These are phyloP conservation scores for Silybum marianum DNA, from an alignment of 129 eudicot species.

Conservation along the genomic window DNA sequence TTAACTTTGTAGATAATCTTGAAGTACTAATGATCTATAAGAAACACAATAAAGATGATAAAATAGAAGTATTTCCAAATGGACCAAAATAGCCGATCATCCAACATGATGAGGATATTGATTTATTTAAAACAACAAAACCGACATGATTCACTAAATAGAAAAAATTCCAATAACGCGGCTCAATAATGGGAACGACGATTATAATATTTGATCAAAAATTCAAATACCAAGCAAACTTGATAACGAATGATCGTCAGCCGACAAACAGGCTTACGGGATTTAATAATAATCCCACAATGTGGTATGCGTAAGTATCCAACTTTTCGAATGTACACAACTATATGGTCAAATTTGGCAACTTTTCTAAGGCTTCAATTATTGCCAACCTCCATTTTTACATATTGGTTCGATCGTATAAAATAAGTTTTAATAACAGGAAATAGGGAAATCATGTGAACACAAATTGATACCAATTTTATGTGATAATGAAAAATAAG, in stretches of 20 bases:
- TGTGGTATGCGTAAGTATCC: conserved; percentile 16
- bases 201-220: not conserved
- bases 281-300: conserved; percentile 23
- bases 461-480: conserved; percentile 3
- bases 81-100: conserved; percentile 11
- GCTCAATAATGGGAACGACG: not conserved
- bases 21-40: not conserved
- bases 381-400: conserved; percentile 14
- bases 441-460: not conserved
- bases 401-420: conserved; percentile 8
- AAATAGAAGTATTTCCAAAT: not conserved
- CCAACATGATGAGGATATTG: conserved; percentile 15
- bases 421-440: not conserved
- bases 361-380: conserved; percentile 21
- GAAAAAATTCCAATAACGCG: not conserved
- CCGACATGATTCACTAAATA: conserved; percentile 18
- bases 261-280: conserved; percentile 14
- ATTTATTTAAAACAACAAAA: conserved; percentile 24
- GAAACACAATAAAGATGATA: not conserved
- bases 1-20: not conserved
- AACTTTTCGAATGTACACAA: conserved; percentile 19
- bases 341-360: conserved; percentile 35
- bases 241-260: conserved; percentile 24
- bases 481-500: not conserved
- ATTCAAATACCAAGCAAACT: not conserved